These are phyloP conservation scores for Claviceps digitariae DNA, from an alignment of 2,329 filamentous ascomycete genomes.

Conservation along the genomic window DNA sequence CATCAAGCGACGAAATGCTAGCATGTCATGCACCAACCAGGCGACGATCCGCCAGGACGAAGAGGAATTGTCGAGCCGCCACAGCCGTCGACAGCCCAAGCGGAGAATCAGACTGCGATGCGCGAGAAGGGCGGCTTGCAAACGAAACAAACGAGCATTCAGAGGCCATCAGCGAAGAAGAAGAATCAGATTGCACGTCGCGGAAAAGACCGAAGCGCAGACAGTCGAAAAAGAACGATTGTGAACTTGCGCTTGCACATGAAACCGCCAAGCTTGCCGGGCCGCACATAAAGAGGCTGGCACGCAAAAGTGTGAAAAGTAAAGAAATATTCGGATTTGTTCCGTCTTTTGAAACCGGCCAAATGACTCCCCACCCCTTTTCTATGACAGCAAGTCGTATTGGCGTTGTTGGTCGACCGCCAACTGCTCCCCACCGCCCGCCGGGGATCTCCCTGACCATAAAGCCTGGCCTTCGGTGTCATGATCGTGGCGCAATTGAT, in stretches of 20 bases:
- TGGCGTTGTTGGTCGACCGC: constrained; percentile 3
- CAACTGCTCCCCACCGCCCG: not conserved
- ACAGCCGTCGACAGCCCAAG: not conserved
- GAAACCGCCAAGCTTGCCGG: constrained; percentile 6
- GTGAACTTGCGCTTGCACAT: not conserved
- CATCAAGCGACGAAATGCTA: not conserved
- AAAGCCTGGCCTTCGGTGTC: not conserved
- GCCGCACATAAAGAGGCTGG: constrained; percentile 26
- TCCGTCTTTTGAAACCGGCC: constrained; percentile 8
- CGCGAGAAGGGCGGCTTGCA: not conserved
- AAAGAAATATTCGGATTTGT: constrained; percentile 32
- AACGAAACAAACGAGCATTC: not conserved
- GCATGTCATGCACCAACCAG: not conserved
- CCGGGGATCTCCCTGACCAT: not conserved
- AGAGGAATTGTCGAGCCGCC: not conserved
- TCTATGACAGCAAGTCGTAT: constrained; percentile 6
- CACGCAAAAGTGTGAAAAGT: constrained; percentile 30
- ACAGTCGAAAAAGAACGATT: not conserved
- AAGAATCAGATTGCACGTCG: not conserved
- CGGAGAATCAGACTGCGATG: not conserved
- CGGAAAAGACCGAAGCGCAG: not conserved
- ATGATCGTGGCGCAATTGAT: not conserved
- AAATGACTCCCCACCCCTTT: constrained; percentile 8
- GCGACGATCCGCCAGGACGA: not conserved
- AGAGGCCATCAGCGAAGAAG: not conserved